Percentiles rank a stretch among this genome's conserved stretches.
Conservation (phyloP, 1,284 basidiomycete genomes). For the Gymnopus androsaceus region DNA sequence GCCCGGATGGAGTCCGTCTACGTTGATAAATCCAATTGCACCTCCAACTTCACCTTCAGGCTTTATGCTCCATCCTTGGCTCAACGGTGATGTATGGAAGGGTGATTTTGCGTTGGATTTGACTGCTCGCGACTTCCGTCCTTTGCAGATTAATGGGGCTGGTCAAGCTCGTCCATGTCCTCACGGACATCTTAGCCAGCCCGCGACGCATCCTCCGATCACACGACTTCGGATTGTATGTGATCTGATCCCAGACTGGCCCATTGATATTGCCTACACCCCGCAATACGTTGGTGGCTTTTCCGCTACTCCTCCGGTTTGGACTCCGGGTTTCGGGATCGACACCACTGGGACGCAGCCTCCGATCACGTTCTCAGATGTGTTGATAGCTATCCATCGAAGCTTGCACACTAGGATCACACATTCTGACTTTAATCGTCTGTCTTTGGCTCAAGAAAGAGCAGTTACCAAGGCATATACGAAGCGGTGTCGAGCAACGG, state of each 20-base stretch:
- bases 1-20: slow-evolving; percentile 7
- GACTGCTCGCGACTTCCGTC: slow-evolving; percentile 45
- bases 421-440: slow-evolving; percentile 17
- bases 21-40: slow-evolving; percentile 20
- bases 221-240: slow-evolving; percentile 59
- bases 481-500: slow-evolving; percentile 18
- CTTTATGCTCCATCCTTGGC: slow-evolving; percentile 54
- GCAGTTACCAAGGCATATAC: slow-evolving; percentile 16
- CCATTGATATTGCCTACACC: slow-evolving; percentile 52
- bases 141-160: slow-evolving; percentile 38
- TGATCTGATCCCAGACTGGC: slow-evolving; percentile 62
- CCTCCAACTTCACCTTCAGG: slow-evolving; percentile 25
- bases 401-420: slow-evolving; percentile 19
- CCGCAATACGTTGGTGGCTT: slow-evolving; percentile 18
- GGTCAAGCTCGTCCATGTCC: slow-evolving; percentile 40
- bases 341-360: slow-evolving; percentile 16
- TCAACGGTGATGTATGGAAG: slow-evolving; percentile 55
- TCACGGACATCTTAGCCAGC: slow-evolving; percentile 46
- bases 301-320: background rate
- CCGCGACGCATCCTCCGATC: slow-evolving; percentile 59
- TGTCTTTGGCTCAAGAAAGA: slow-evolving; percentile 12
- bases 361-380: slow-evolving; percentile 16
- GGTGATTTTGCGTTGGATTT: slow-evolving; percentile 58
- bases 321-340: slow-evolving; percentile 14
- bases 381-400: slow-evolving; percentile 16